Base-by-base conservation (phyloP, 75 land plant genomes). In the Selaginella moellendorffii region DNA sequence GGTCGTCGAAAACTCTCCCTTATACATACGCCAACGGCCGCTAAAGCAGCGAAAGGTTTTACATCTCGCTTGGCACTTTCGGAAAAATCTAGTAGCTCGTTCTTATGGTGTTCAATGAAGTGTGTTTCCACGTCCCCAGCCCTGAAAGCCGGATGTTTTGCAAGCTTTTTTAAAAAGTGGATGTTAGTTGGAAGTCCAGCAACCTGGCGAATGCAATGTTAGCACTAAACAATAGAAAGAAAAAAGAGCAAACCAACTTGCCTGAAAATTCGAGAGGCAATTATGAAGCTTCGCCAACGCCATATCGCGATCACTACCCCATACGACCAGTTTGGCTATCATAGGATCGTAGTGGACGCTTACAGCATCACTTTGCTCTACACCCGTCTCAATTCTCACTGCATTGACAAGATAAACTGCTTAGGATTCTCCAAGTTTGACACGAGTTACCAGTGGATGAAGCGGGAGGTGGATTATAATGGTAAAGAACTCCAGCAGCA, bases 341-440 rank as follows among this genome's bases (percentile, higher is more conserved):
- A 93, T 93, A 29, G 98, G 98, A 74, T 93, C 98, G 74, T 93
- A 93, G 71, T 83, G 83, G 68, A 86, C 81, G 65, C 85, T 85
- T 30, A 93, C 96, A 51, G 76, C 61, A 65, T 93, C 96, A 53
- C 90, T 88, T 79, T 85, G 71, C 56, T 74, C 82, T 17, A 92
- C 96, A n/a, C 97, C 97, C 52, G 96, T 85, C 65, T 92, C 97
- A 63, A 92, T 83, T 25, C 97, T 76, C 63, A 92, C 97, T 85
- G 80, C 65, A 64, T 62, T 31, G 64, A 0, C 9, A 26, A 0
- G 9, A 2, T 63, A 30, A 27, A 31, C 0, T 31, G 19, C 24
- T n/a, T n/a, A 21, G 31, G 29, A 30, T 29, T 17, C 31, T 42
- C 24, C 19, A 65, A 24, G 59, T 56, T 25, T 9, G 5, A 24